Evolutionary conservation across 192 early-diverging fungal genomes (phyloP).

Genomic region (Podila clonocystis): DNA sequence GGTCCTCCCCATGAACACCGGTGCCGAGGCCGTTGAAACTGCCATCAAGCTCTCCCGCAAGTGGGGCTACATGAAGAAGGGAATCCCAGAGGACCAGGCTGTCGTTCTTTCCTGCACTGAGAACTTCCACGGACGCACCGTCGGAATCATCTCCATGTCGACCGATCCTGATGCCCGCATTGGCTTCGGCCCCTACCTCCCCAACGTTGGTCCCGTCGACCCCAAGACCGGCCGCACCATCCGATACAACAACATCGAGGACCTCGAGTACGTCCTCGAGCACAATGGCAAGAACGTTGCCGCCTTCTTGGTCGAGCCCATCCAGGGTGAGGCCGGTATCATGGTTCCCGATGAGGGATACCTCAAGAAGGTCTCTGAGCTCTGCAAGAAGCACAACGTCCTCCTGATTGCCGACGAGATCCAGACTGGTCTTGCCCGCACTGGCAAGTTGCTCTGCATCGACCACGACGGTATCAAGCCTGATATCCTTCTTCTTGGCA

Average conservation of each 20-base stretch:
- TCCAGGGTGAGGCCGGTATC: constrained; percentile 99
- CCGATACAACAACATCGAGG: constrained; percentile 87
- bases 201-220: constrained; percentile 83
- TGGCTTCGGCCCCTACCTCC: constrained; percentile 96
- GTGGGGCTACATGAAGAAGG: constrained; percentile 96
- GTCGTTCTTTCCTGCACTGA: constrained; percentile 84
- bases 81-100: constrained; percentile 80
- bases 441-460: constrained; percentile 93
- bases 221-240: constrained; percentile 76
- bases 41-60: constrained; percentile 97
- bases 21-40: constrained; percentile 98
- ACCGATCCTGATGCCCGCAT: constrained; percentile 86
- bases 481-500: constrained; percentile 95
- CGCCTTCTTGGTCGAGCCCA: constrained; percentile 97
- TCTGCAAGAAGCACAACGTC: constrained; percentile 98
- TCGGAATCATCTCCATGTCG: constrained; percentile 93
- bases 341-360: constrained; percentile 95
- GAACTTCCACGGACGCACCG: constrained; percentile 99
- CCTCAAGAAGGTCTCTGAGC: constrained; percentile 82
- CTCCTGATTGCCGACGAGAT: constrained; percentile 99
- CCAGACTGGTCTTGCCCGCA: constrained; percentile 95
- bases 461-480: constrained; percentile 94
- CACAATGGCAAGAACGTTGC: constrained; percentile 85
- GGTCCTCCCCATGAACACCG: constrained; percentile 99
- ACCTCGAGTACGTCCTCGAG: constrained; percentile 88